Conservation (phyloP, 2,329 filamentous ascomycete genomes). For the Xylariaceae sp. region DNA sequence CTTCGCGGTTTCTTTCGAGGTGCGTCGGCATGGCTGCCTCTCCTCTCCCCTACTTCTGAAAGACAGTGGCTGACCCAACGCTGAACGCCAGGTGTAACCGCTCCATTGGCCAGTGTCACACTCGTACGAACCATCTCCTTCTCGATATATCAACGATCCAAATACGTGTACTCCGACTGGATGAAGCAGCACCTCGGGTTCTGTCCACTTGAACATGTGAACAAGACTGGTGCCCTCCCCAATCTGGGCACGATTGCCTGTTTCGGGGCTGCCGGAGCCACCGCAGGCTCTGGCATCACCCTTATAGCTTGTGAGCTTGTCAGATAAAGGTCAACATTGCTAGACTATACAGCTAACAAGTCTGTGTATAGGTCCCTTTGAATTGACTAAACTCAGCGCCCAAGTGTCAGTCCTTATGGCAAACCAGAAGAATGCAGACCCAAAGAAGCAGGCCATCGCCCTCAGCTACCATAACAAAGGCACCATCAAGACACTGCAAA, state of each 20-base stretch:
- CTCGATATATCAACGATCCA: slow-evolving; percentile 74
- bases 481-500: slow-evolving; percentile 70
- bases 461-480: slow-evolving; percentile 74
- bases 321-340: neutral
- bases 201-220: slow-evolving; percentile 71
- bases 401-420: slow-evolving; percentile 79
- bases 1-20: slow-evolving; percentile 76
- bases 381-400: slow-evolving; percentile 83
- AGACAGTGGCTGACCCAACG: slow-evolving; percentile 16
- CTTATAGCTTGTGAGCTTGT: slow-evolving; percentile 64
- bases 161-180: slow-evolving; percentile 68
- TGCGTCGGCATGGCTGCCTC: slow-evolving; percentile 38
- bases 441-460: slow-evolving; percentile 55
- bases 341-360: slow-evolving; percentile 12
- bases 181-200: slow-evolving; percentile 62
- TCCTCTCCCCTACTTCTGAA: neutral
- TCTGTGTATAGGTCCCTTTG: slow-evolving; percentile 63
- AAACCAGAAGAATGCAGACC: slow-evolving; percentile 43
- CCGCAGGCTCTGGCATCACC: slow-evolving; percentile 75
- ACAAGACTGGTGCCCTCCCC: slow-evolving; percentile 65
- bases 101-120: slow-evolving; percentile 76
- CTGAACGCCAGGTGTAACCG: slow-evolving; percentile 58
- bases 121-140: slow-evolving; percentile 74
- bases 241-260: slow-evolving; percentile 69
- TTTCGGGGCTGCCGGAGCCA: slow-evolving; percentile 74